These are phyloP conservation scores for Eustoma russellianum DNA, from an alignment of 257 asterid genomes.

Conservation along the genomic window DNA sequence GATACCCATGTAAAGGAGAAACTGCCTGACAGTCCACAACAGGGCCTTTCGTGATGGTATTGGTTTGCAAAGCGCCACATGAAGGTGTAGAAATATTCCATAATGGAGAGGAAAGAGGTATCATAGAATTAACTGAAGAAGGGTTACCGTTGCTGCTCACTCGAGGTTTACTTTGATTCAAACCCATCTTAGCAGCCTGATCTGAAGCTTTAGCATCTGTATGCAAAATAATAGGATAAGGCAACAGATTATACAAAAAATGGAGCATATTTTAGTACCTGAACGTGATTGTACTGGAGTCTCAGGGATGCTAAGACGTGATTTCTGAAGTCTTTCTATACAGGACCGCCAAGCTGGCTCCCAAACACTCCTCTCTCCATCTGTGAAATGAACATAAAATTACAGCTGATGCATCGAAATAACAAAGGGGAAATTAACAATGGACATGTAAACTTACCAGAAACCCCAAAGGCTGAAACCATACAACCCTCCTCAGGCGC, in stretches of 20 bases:
- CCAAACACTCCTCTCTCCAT: constrained; percentile 79
- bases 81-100: constrained; percentile 82
- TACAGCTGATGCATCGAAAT: constrained; percentile 2
- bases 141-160: constrained; percentile 43
- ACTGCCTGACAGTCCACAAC: constrained; percentile 59
- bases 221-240: constrained; percentile 19
- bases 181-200: constrained; percentile 37
- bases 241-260: constrained; percentile 5
- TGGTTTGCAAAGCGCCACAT: constrained; percentile 45
- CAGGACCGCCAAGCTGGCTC: constrained; percentile 90
- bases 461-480: constrained; percentile 85
- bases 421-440: constrained; percentile 5
- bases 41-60: constrained; percentile 44
- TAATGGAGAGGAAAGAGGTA: constrained; percentile 78
- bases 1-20: constrained; percentile 70
- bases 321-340: constrained; percentile 54
- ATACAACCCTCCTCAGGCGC: constrained; percentile 96
- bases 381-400: constrained; percentile 20
- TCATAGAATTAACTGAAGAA: constrained; percentile 48
- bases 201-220: constrained; percentile 61
- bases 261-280: constrained; percentile 35
- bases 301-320: constrained; percentile 38
- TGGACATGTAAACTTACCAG: constrained; percentile 29
- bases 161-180: constrained; percentile 48
- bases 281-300: constrained; percentile 50